Conservation (phyloP, 495 filamentous ascomycete species). For the Paragyromitra xinjiangensis region DNA sequence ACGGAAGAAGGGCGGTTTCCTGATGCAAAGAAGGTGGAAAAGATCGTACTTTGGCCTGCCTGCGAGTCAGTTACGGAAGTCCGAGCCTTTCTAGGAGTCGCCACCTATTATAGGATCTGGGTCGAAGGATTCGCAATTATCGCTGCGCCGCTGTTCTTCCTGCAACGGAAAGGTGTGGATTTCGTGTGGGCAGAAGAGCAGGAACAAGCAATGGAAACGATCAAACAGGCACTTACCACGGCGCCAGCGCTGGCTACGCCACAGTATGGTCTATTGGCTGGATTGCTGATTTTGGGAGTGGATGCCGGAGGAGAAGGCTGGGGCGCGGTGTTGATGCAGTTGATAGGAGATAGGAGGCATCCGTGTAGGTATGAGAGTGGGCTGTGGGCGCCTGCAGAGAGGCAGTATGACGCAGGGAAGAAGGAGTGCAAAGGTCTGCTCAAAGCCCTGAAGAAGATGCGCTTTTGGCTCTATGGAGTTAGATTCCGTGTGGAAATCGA, state of each 20-base stretch:
- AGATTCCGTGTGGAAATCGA: neutral
- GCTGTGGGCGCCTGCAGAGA: neutral
- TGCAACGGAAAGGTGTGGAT: neutral
- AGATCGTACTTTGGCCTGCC: no score
- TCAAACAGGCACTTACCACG: neutral
- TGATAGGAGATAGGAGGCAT: neutral
- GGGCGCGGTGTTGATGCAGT: neutral
- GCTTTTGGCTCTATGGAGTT: no score
- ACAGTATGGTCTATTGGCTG: neutral
- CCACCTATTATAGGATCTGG: no score
- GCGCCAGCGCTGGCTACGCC: neutral
- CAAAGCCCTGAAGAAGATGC: neutral
- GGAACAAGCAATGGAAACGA: neutral
- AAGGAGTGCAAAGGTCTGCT: neutral
- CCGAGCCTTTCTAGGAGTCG: no score
- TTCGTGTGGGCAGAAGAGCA: neutral
- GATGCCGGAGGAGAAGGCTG: neutral
- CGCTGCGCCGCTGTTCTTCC: neutral
- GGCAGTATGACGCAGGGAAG: neutral
- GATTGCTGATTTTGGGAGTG: neutral
- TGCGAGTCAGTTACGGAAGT: no score
- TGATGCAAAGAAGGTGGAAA: no score
- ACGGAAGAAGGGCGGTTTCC: no score
- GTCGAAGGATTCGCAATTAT: no score
- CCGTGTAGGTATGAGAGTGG: neutral